phyloP scores from a whole-genome alignment of 345 rosid species.

The Corchorus capsularis region DNA sequence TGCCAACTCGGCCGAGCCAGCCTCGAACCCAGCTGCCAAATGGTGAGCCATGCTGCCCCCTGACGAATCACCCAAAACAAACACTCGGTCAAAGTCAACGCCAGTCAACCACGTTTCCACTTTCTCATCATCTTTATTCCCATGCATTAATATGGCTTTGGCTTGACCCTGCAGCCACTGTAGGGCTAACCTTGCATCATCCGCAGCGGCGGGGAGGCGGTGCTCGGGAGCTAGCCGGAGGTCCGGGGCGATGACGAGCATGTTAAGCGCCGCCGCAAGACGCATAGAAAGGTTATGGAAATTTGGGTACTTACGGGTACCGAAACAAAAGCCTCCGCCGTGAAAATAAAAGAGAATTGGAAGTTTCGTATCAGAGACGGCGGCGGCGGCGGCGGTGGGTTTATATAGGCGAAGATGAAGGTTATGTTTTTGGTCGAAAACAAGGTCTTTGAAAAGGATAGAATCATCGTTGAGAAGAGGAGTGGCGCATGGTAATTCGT shows the following conservation, averaged over 20 bases:
- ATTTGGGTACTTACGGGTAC: conserved; percentile 72
- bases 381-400: conserved; percentile 18
- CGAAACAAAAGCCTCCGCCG: conserved; percentile 89
- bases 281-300: conserved; percentile 62
- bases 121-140: not conserved
- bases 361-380: not conserved
- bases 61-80: conserved; percentile 79
- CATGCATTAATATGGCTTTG: conserved; percentile 39
- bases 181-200: conserved; percentile 50
- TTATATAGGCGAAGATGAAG: conserved; percentile 75
- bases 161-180: conserved; percentile 49
- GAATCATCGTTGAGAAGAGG: conserved; percentile 38
- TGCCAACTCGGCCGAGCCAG: conserved; percentile 38
- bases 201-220: conserved; percentile 72
- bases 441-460: conserved; percentile 54
- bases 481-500: conserved; percentile 20
- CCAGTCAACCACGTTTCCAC: conserved; percentile 42
- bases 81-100: conserved; percentile 62
- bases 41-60: conserved; percentile 92
- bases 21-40: conserved; percentile 56
- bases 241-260: conserved; percentile 64
- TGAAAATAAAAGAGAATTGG: conserved; percentile 55
- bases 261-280: conserved; percentile 53
- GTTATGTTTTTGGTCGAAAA: conserved; percentile 42
- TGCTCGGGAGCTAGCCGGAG: conserved; percentile 82